Evolutionary conservation across 345 rosid genomes (phyloP), one percentile per base, ranked within the genome.

Genomic region (Zanthoxylum bungeanum): DNA sequence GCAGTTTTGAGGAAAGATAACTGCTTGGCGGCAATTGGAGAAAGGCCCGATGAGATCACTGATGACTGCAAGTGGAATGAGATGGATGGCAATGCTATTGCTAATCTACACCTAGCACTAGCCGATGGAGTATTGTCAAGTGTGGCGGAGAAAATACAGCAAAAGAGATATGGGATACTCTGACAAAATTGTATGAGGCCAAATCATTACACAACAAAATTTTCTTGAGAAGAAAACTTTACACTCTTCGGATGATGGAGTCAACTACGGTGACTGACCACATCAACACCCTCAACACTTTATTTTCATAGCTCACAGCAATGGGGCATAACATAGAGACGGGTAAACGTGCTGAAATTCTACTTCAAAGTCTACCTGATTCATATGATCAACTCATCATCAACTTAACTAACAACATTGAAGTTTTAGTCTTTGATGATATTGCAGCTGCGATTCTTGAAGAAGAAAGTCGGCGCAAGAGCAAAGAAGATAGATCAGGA

Each of bases 61-160:
- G 36, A 71, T 12, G 24, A 6, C 16, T n/a, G n/a, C n/a, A 62
- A 71, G 16, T 71, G 50, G 68, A 61, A 71, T 7, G 60, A 60
- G 25, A 60, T 71, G 22, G 51, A 61, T 8, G 24, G 37, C 1
- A 47, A 71, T 62, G 60, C 60, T 28, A 50, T 71, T 61, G 68
- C 66, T 6, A 17, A 50, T n/a, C 0, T 50, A 3, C 39, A 70
- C 11, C 24, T 42, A 3, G 56, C 73, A 70, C 11, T 70, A 9
- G 66, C 57, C 44, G 58, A 70, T 70, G 28, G 31, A 1, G 31
- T 59, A 1, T 70, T 70, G 28, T 70, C 44, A 28, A 44, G 66
- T 30, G 33, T 59, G 19, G 74, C n/a, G n/a, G 25, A 50, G 24
- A 19, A 50, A 19, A 50, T 5, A 50, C 24, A n/a, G 12, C 36